Evolutionary conservation across 768 basidiomycete genomes (phyloP), one percentile per base, ranked within the genome.

Genomic region (Naematelia encephala): DNA sequence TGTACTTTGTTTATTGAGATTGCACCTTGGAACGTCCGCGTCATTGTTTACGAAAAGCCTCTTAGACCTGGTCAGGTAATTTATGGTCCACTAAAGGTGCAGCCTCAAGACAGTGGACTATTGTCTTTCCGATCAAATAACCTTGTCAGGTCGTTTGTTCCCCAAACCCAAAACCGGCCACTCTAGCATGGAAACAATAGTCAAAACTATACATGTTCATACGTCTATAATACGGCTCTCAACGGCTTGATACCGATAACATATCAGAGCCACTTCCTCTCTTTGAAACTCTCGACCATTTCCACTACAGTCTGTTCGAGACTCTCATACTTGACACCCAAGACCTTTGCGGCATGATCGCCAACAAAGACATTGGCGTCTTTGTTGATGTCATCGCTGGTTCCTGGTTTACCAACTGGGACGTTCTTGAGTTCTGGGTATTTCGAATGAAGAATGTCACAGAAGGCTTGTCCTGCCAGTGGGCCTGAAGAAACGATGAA

Each of bases 401-500:
- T 57, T 5, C 57, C 57, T 3, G 68, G 59, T 27, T 65, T 62
- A 23, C 70, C 72, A 34, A 68, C 67, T n/a, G 74, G 74, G 64
- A 66, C 72, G 13, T 51, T 25, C 50, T 60, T 57, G 56, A 54
- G 27, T 22, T 69, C 67, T 16, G 73, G 73, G 66, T 63, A 74
- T 10, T 47, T 28, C 50, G 57, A 54, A 51, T 57, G 26, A 14
- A 39, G 16, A 16, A 39, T 39, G 34, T 39, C 50, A 30, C 63
- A 70, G 57, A 71, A 68, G 39, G 76, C 77, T 56, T 78, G 70
- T 2, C 70, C 69, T 52, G 53, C 66, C 61, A 72, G 64, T 0
- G 72, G 62, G 1, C 73, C 78, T 26, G 57, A 75, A n/a, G 73
- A 75, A 42, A 83, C 62, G 67, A 87, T 80, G 67, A 87, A 81